Evolutionary conservation across 2,329 filamentous ascomycete species (phyloP).

Genomic region (Neonectria neomacrospora): DNA sequence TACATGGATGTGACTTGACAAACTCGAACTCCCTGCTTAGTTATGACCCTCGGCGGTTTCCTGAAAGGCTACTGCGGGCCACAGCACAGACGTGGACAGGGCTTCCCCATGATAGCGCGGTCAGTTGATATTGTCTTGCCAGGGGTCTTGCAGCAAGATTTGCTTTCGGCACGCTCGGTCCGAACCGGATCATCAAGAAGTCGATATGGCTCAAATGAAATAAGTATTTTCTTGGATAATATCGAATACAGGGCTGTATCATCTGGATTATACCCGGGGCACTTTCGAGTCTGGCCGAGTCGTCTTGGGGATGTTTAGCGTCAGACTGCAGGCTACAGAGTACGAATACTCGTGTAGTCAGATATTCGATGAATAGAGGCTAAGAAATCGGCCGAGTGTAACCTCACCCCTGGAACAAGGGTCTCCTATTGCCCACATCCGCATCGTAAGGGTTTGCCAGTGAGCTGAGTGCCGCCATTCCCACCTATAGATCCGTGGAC

Average conservation of each 20-base stretch:
- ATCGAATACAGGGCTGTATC: too few relatives aligned
- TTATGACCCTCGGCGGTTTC: conserved; percentile 12
- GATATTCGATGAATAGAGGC: neutral
- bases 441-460: neutral
- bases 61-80: neutral
- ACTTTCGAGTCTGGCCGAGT: too few relatives aligned
- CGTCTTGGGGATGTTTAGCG: neutral
- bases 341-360: neutral
- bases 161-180: neutral
- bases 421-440: neutral
- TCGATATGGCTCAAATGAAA: neutral
- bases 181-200: conserved; percentile 1
- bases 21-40: neutral
- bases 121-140: neutral
- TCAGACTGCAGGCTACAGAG: too few relatives aligned
- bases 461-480: neutral
- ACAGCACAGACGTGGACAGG: neutral
- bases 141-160: neutral
- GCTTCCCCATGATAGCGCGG: neutral
- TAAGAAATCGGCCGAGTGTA: conserved; percentile 3
- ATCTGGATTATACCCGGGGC: too few relatives aligned
- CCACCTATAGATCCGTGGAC: neutral
- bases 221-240: too few relatives aligned
- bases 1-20: neutral
- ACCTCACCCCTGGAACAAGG: neutral